Evolutionary conservation across 148 eudicot genomes (phyloP), one percentile per base, ranked within the genome.

Genomic region (Tetragonia tetragonoides): DNA sequence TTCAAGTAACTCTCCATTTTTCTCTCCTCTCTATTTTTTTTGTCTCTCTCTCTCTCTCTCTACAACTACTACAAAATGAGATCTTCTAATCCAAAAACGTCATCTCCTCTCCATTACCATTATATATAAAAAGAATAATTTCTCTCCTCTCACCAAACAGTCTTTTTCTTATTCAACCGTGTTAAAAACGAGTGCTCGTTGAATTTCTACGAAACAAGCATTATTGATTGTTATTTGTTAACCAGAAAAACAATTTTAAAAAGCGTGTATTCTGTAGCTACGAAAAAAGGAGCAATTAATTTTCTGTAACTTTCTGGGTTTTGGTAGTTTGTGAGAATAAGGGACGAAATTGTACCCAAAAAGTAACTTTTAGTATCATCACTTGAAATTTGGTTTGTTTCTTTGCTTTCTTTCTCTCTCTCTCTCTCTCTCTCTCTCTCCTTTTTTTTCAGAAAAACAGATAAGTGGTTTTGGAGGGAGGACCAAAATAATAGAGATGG

Each of bases 1-100:
- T 66, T 76, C 63, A 86, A 75, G 73, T 77, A 83, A 68, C 81
- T 80, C 86, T 86, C 88, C 88, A 86, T 86, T 78, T 28, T 28
- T 28, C 1, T 28, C 34, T 28, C 34, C 34, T 68, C 61, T 10
- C 64, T 74, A 6, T 34, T 44, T 3, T 49, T 9, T 8, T n/a
- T 28, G 10, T 40, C 4, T 66, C 21, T 40, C 47, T 66, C 70
- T 41, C 49, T 44, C 53, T 38, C 6, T 49, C 28, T 65, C 10
- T 17, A 49, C 47, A 44, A 44, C 47, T 5, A 44, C 47, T 5
- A 44, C 47, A 44, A 44, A 49, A 49, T 9, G 53, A 49, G 53
- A 49, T 68, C 72, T 44, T 3, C 14, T n/a, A n/a, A 16, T 44
- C 34, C 16, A 68, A 42, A 6, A 44, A 0, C 53, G 42, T 68